Evolutionary conservation across 2,329 filamentous ascomycete genomes (phyloP).

Genomic region (Ophiocordyceps australis): DNA sequence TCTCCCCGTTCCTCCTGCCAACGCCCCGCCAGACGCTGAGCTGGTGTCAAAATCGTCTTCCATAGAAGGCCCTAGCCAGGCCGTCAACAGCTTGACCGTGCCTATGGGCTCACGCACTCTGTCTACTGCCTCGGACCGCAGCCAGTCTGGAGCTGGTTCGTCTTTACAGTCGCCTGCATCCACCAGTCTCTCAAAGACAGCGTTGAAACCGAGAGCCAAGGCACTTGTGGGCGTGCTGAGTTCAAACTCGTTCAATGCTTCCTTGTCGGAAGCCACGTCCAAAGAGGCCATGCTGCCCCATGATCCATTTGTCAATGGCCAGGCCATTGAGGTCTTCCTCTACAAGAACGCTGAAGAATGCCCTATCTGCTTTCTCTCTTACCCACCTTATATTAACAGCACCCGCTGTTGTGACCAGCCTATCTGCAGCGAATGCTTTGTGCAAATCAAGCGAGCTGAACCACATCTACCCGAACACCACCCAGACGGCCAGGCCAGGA

Average conservation of each 20-base stretch:
- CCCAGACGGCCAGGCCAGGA: constrained; percentile 22
- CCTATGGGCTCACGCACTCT: constrained; percentile 63
- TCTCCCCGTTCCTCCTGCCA: constrained; percentile 64
- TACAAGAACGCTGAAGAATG: constrained; percentile 88
- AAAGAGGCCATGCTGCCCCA: constrained; percentile 64
- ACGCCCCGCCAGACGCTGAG: constrained; percentile 61
- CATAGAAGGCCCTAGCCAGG: constrained; percentile 30
- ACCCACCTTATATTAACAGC: constrained; percentile 84
- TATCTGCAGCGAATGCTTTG: constrained; percentile 97
- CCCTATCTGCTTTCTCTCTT: constrained; percentile 92
- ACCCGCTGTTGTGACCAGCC: constrained; percentile 91
- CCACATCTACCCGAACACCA: constrained; percentile 74
- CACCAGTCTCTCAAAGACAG: constrained; percentile 22
- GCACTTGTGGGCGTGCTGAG: constrained; percentile 70
- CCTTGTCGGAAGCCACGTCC: constrained; percentile 52
- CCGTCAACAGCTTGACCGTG: constrained; percentile 56
- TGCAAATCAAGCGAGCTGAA: constrained; percentile 91
- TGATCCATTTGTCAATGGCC: constrained; percentile 86
- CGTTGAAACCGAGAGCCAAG: constrained; percentile 73
- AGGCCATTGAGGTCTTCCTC: constrained; percentile 76
- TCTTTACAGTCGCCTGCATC: constrained; percentile 29
- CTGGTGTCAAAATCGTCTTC: constrained; percentile 28
- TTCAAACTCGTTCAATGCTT: constrained; percentile 52
- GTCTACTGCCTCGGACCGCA: constrained; percentile 59
- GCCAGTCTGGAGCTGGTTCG: constrained; percentile 42